Evolutionary conservation across 768 basidiomycete genomes (phyloP).

Genomic region (Paxillus involutus): DNA sequence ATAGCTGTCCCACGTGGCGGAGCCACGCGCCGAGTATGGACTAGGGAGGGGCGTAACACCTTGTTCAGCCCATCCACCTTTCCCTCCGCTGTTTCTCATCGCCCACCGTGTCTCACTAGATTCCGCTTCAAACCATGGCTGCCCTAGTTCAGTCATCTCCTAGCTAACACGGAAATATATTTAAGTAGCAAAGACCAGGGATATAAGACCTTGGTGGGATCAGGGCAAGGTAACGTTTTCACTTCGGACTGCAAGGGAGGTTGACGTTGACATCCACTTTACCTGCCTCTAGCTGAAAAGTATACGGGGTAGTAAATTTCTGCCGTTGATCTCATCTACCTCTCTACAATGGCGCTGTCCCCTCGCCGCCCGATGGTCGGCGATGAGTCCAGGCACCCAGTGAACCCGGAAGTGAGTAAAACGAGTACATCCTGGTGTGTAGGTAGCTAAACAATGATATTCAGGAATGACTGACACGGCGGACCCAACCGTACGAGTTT

Average conservation of each 20-base stretch:
- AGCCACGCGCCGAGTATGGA: conserved; percentile 31
- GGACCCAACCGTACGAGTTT: not conserved
- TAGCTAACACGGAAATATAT: not conserved
- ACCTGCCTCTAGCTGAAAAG: not conserved
- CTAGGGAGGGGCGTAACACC: conserved; percentile 29
- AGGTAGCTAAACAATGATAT: conserved; percentile 12
- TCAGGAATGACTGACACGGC: not conserved
- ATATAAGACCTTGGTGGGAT: conserved; percentile 12
- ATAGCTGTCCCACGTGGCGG: conserved; percentile 28
- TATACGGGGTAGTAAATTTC: not conserved
- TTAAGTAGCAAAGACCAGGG: not conserved
- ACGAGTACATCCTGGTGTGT: conserved; percentile 9
- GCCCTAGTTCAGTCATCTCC: not conserved
- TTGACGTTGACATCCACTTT: conserved; percentile 9
- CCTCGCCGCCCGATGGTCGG: conserved; percentile 18
- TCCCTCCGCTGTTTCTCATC: conserved; percentile 30
- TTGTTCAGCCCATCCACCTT: conserved; percentile 33
- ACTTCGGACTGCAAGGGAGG: conserved; percentile 3
- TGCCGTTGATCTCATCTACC: not conserved
- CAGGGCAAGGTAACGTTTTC: conserved; percentile 25
- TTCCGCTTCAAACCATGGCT: conserved; percentile 9
- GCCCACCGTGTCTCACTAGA: conserved; percentile 15
- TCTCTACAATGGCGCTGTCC: conserved; percentile 5
- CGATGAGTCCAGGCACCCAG: conserved; percentile 13
- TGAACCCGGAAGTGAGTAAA: conserved; percentile 3